Evolutionary conservation across 1,139 yeast species (phyloP).

Genomic region (Petasospora rhodanensis): DNA sequence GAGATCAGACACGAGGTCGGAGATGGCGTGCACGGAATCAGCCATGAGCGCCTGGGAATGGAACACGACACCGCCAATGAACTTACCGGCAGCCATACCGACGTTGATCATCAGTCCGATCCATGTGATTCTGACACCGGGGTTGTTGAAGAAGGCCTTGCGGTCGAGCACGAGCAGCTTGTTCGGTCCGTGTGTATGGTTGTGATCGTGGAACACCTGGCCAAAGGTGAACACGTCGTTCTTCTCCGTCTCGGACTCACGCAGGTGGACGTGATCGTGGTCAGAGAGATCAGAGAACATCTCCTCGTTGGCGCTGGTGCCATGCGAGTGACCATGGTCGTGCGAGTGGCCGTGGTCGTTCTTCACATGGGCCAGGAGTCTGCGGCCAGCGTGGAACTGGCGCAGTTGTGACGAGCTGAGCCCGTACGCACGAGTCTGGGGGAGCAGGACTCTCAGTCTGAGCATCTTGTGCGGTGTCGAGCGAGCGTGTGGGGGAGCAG

Average conservation of each 20-base stretch:
- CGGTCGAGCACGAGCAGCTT: conserved; percentile 34
- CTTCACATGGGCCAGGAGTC: no score
- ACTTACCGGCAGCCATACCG: conserved; percentile 82
- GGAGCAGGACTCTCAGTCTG: conserved; percentile 2
- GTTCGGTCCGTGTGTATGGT: conserved; percentile 35
- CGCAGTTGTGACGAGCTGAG: no score
- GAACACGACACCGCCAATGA: conserved; percentile 83
- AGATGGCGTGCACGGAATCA: conserved; percentile 87
- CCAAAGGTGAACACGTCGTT: conserved; percentile 33
- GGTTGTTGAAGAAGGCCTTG: conserved; percentile 48
- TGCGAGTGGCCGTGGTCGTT: conserved; percentile 26
- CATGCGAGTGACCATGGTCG: conserved; percentile 25
- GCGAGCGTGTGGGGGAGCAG: conserved; percentile 1
- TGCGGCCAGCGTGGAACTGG: no score
- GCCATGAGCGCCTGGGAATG: conserved; percentile 94
- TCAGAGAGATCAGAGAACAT: conserved; percentile 21
- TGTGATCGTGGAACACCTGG: conserved; percentile 25
- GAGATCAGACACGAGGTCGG: conserved; percentile 86
- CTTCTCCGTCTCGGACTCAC: conserved; percentile 35
- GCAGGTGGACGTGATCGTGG: conserved; percentile 35
- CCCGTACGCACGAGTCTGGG: no score
- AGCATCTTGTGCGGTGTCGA: conserved; percentile 5
- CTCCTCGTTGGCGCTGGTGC: conserved; percentile 9
- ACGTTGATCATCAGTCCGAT: conserved; percentile 80
- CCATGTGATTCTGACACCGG: conserved; percentile 93